Base-by-base conservation (phyloP, 768 basidiomycete genomes). In the Mycena rosella region DNA sequence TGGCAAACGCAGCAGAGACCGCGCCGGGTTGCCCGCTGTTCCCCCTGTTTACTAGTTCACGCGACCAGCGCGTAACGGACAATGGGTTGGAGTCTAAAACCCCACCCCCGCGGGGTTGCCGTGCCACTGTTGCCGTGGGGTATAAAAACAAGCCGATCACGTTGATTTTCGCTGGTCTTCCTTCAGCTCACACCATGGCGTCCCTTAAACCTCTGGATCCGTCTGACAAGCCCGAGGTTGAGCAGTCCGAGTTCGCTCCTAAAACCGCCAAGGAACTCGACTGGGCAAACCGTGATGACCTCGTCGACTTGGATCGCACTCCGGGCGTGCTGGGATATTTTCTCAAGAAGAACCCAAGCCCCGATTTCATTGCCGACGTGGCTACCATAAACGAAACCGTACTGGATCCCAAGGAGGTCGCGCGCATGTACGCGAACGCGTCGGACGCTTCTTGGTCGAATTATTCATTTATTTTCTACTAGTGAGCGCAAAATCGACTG, bases 401-500 rank as follows among this genome's bases (percentile, higher is more conserved):
- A 5, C 60, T 74, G 8, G 72, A 74, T 56, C 60, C 63, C 18
- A 47, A 53, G 26, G 65, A 72, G 65, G 72, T 74, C 29, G 58
- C 58, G 30, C 71, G 71, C 52, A 65, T 74, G 47, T 65, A 64
- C 18, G 58, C 6, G 22, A 30, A 15, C 47, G 38, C 40, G 53
- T 53, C 56, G 11, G 52, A 56, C 65, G 44, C 49, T 52, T 26
- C 58, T 18, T 45, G 17, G 11, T 24, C 17, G 30, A 26, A 18
- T 40, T 10, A 11, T 44, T 22, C 10, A 45, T 38, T 44, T 26
- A 18, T 32, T 36, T 18, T 8, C 27, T 32, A 15, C 24, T 26
- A 69, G 68, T 18, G 73, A 74, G 47, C 65, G 73, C 18, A 74
- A 74, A 40, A 70, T 74, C 15, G 73, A 74, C 60, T 61, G 68